Conservation (phyloP, 805 yeast genomes). For the Cyberlindnera maritima region DNA sequence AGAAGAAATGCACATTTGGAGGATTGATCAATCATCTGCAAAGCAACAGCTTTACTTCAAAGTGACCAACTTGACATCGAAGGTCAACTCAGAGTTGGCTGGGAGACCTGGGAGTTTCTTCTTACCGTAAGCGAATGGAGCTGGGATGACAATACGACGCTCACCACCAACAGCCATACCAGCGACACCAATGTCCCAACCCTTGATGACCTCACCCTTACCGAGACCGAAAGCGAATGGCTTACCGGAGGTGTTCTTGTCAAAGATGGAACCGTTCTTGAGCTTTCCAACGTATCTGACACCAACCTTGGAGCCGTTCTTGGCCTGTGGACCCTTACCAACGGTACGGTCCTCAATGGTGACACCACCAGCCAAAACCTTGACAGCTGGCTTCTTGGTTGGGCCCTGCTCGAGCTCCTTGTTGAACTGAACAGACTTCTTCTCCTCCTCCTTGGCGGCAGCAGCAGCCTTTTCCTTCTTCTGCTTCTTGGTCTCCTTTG, state of each 20-base stretch:
- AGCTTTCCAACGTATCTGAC: slow-evolving; percentile 98
- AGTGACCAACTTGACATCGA: slow-evolving; percentile 90
- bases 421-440: slow-evolving; percentile 81
- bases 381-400: slow-evolving; percentile 68
- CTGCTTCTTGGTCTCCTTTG: slow-evolving; percentile 31
- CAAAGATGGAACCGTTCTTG: slow-evolving; percentile 93
- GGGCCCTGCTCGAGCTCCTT: slow-evolving; percentile 95
- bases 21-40: not conserved
- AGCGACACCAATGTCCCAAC: slow-evolving; percentile 98
- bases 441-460: slow-evolving; percentile 24
- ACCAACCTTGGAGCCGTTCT: slow-evolving; percentile 86
- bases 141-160: slow-evolving; percentile 95
- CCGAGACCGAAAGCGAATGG: slow-evolving; percentile 92
- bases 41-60: slow-evolving; percentile 54
- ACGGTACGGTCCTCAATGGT: slow-evolving; percentile 85
- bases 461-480: slow-evolving; percentile 27
- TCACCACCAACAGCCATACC: slow-evolving; percentile 99
- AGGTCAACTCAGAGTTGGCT: slow-evolving; percentile 93
- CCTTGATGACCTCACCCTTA: slow-evolving; percentile 97
- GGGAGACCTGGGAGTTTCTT: slow-evolving; percentile 96
- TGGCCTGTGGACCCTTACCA: slow-evolving; percentile 88
- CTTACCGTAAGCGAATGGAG: slow-evolving; percentile 95
- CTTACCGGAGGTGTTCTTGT: slow-evolving; percentile 95
- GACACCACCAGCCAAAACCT: slow-evolving; percentile 90
- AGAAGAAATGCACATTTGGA: too few relatives aligned